These are phyloP conservation scores for Ormosia emarginata DNA, from an alignment of 306 rosid genomes.

Conservation along the genomic window DNA sequence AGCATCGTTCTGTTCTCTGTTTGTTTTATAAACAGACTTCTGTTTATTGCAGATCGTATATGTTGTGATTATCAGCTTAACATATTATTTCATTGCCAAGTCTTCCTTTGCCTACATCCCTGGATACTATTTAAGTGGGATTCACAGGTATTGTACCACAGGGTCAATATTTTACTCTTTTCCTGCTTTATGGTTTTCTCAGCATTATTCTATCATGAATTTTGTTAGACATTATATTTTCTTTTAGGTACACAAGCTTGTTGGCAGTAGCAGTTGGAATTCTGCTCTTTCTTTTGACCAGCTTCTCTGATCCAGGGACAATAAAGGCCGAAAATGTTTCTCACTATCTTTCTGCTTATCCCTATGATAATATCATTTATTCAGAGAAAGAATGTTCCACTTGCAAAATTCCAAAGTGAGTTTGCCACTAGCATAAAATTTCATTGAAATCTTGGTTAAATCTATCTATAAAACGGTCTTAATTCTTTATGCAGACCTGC, in stretches of 20 bases:
- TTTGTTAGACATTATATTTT: conserved; percentile 25
- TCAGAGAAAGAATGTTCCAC: conserved; percentile 83
- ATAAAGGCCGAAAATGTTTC: conserved; percentile 71
- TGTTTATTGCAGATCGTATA: conserved; percentile 57
- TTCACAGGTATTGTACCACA: conserved; percentile 59
- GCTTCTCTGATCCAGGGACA: conserved; percentile 92
- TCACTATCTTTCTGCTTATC: conserved; percentile 75
- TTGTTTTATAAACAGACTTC: conserved; percentile 1
- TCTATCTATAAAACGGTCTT: neutral
- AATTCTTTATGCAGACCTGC: conserved; percentile 72
- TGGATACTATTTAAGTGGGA: conserved; percentile 72
- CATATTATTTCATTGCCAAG: conserved; percentile 53
- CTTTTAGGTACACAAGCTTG: conserved; percentile 76
- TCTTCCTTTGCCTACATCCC: conserved; percentile 76
- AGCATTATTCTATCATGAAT: conserved; percentile 27
- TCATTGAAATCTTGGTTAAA: neutral
- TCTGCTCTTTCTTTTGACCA: conserved; percentile 82
- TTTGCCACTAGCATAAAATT: neutral
- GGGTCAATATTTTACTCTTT: neutral
- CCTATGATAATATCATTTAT: conserved; percentile 76
- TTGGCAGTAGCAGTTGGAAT: conserved; percentile 70
- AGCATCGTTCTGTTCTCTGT: neutral
- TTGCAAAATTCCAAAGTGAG: conserved; percentile 90
- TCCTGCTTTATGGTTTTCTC: neutral
- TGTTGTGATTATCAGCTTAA: conserved; percentile 56